Base-by-base conservation (phyloP, 176 grass and related monocot species). In the Eragrostis curvula region DNA sequence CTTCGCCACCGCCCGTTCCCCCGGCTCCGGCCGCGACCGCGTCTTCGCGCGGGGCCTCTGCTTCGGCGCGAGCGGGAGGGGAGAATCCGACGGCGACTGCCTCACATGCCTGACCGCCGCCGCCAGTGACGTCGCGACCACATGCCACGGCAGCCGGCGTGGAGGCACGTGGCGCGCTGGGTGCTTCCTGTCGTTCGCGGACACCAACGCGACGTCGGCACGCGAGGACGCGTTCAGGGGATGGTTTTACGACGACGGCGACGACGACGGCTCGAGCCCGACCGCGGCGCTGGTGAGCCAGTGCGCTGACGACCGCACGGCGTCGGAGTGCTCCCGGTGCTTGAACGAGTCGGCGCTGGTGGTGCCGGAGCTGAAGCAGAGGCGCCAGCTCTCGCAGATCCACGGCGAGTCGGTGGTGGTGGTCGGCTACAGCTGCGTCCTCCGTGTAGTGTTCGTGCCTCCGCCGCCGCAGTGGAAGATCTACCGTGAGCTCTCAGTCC, bases 71-170 rank as follows among this genome's bases (percentile, higher is more conserved):
- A 5, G 49, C 49, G 48, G 48, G 9, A 39, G 36, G 49, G 1
- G 15, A 9, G 6, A 48, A 9, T 55, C 29, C 18, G 50, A 3
- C 50, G 51, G 5, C 5, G n/a, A 3, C 55, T 45, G 55, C 74
- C 55, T 41, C 55, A 39, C 55, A 12, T 76, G 74, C 55, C 53
- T 76, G n/a, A 18, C 74, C 23, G 55, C 55, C 55, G 74, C 74
- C 13, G 73, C 73, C 13, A 16, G 12, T 7, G 73, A 60, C 55
- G 73, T 6, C 50, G 9, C 6, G 20, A 0, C 5, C 50, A 20
- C 11, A 1, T 57, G 72, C 73, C 2, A 21, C 58, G 20, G 3
- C 46, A 75, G 72, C 72, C 72, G 32, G 2, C 30, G 51, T 20
- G 72, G 51, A 6, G 52, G 13, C 49, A 17, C 49, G 49, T 75